Evolutionary conservation across 192 early-diverging fungal genomes (phyloP), one percentile per base, ranked within the genome.

Genomic region (Diversispora epigaea): DNA sequence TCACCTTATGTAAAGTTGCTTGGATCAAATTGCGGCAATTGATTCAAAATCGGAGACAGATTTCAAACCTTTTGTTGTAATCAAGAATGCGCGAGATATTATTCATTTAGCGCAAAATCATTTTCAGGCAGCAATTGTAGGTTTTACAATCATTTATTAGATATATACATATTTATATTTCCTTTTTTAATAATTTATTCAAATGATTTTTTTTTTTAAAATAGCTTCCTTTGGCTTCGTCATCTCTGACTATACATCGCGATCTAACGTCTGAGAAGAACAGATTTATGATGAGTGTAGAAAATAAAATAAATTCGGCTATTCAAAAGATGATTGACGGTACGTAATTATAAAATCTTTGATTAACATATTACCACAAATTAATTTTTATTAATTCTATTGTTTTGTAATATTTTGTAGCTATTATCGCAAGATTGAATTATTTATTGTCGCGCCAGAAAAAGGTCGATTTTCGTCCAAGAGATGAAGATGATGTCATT

Each of bases 181-280:
- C 14, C 10, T 12, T 14, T 61, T 4, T 6, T 10, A 15, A 56
- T 73, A 14, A 25, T 12, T 2, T 6, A 47, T 21, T 4, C 6
- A 58, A 22, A 58, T 58, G 9, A 0, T 39, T 76, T 47, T 76
- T 70, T 19, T 60, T 73, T 49, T 54, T 54, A 10, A 55, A n/a
- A 58, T 78, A 94, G 91, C 68, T 91, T 10, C 90, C 90, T 4
- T 66, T 93, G 41, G 80, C 94, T 4, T 80, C 82, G 17, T 69
- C 84, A 14, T 89, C 92, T 4, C 92, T 92, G 4, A 87, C 90
- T 8, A 82, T 92, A 0, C 95, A 98, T 76, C 88, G 96, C 41
- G 94, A 98, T 45, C 89, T 91, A 21, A 92, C 97, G 6, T 81
- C 88, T 8, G 84, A 86, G 25, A 98, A 98, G 80, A 99, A 98